Conservation (phyloP, 106 monocot species). For the Phalaenopsis aphrodite region DNA sequence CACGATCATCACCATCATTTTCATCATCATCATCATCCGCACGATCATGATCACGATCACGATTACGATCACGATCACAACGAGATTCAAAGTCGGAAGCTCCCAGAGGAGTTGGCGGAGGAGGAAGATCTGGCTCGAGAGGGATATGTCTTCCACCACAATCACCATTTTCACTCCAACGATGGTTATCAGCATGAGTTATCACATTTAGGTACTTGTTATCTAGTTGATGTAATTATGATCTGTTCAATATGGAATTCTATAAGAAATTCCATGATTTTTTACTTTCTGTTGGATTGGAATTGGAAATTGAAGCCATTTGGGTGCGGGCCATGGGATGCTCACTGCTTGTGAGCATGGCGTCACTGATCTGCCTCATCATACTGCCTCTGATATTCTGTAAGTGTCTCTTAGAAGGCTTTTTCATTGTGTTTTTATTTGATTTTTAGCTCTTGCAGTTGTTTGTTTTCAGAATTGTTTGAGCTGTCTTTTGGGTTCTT, state of each 20-base stretch:
- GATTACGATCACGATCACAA: conserved; percentile 15
- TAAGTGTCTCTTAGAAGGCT: conserved; percentile 13
- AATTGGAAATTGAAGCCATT: conserved; percentile 34
- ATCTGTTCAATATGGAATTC: not conserved
- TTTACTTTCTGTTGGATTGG: conserved; percentile 1
- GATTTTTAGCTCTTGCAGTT: conserved; percentile 1
- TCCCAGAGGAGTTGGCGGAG: conserved; percentile 89
- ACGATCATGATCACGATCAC: conserved; percentile 21
- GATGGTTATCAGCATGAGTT: conserved; percentile 13
- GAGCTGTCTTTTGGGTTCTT: conserved; percentile 5
- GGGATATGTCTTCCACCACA: conserved; percentile 16
- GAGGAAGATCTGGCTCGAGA: conserved; percentile 78
- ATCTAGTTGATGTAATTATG: not conserved
- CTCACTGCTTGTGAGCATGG: conserved; percentile 90
- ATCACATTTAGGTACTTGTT: conserved; percentile 32
- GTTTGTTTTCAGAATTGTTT: not conserved
- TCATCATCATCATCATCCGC: conserved; percentile 24
- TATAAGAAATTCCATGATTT: not conserved
- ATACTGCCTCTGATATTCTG: conserved; percentile 47
- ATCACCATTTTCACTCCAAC: conserved; percentile 13
- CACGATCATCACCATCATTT: conserved; percentile 18
- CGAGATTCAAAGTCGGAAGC: conserved; percentile 34
- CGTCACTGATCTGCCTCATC: conserved; percentile 52
- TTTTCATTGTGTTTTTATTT: conserved; percentile 4
- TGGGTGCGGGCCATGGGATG: conserved; percentile 91